Conservation (phyloP, 2,329 filamentous ascomycete genomes). For the Aspergillus niger region DNA sequence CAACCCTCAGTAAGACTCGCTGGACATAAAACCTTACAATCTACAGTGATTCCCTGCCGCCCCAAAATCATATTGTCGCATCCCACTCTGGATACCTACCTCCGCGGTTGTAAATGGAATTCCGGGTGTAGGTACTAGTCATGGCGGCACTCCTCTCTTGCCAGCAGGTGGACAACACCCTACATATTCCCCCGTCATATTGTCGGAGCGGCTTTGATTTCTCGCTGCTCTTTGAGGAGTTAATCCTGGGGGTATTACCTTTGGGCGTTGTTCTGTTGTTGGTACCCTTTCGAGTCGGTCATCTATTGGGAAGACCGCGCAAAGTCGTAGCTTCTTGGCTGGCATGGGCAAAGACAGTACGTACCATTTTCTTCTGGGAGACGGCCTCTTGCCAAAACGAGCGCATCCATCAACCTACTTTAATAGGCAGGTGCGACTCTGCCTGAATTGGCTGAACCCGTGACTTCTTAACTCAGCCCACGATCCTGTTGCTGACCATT, state of each 20-base stretch:
- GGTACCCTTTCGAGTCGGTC: constrained; percentile 37
- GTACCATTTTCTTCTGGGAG: constrained; percentile 18
- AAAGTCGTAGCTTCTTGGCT: constrained; percentile 39
- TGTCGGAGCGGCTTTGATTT: constrained; percentile 49
- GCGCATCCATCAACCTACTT: not conserved
- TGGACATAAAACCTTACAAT: constrained; percentile 2
- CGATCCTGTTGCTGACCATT: not conserved
- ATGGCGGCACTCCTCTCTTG: constrained; percentile 35
- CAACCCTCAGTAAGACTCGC: not conserved
- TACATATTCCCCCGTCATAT: constrained; percentile 34
- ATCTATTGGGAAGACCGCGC: constrained; percentile 36
- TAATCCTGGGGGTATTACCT: constrained; percentile 42
- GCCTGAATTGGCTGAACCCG: not conserved
- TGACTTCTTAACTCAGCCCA: not conserved
- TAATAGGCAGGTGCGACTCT: not conserved
- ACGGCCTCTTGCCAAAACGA: not conserved
- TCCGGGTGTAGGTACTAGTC: constrained; percentile 23
- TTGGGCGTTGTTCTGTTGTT: constrained; percentile 39
- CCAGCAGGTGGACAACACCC: constrained; percentile 37
- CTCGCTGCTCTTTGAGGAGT: constrained; percentile 50
- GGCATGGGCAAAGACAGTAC: constrained; percentile 39
- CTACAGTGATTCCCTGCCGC: not conserved
- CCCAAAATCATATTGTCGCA: not conserved
- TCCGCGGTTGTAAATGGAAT: constrained; percentile 22
- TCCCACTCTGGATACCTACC: not conserved